Conservation (phyloP, 495 filamentous ascomycete species). For the Pyrenopolyporus hunteri region DNA sequence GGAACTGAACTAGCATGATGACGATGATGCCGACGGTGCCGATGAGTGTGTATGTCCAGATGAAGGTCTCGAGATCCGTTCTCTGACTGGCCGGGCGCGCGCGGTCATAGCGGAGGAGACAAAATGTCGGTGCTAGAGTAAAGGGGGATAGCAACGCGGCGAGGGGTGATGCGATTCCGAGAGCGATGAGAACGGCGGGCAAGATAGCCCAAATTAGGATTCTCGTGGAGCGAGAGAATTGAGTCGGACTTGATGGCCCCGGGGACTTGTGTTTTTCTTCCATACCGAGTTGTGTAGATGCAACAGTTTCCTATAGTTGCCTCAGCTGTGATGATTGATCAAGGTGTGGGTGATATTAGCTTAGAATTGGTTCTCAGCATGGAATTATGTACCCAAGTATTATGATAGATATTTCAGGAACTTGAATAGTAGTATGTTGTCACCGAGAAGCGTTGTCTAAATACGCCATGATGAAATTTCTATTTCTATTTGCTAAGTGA, state of each 20-base stretch:
- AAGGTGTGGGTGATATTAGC: too few species aligned
- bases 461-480: background rate
- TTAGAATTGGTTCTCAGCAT: too few species aligned
- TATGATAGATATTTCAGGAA: background rate
- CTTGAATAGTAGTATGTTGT: background rate
- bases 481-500: background rate
- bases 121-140: slow-evolving; percentile 1
- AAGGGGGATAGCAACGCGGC: background rate
- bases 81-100: background rate
- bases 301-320: too few species aligned
- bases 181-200: background rate
- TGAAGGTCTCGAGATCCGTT: slow-evolving; percentile 9
- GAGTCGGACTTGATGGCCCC: background rate
- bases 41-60: slow-evolving; percentile 22
- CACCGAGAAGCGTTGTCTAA: background rate
- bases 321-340: too few species aligned
- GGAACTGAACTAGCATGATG: slow-evolving; percentile 18
- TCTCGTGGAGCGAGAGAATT: slow-evolving; percentile 2
- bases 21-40: slow-evolving; percentile 21
- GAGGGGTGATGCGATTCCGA: slow-evolving; percentile 1
- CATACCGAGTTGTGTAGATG: background rate
- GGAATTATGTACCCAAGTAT: too few species aligned
- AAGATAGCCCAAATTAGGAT: slow-evolving; percentile 9
- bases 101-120: background rate
- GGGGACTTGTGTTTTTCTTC: background rate